Conservation (phyloP, 2,329 filamentous ascomycete species). For the Davidsoniella eucalypti region DNA sequence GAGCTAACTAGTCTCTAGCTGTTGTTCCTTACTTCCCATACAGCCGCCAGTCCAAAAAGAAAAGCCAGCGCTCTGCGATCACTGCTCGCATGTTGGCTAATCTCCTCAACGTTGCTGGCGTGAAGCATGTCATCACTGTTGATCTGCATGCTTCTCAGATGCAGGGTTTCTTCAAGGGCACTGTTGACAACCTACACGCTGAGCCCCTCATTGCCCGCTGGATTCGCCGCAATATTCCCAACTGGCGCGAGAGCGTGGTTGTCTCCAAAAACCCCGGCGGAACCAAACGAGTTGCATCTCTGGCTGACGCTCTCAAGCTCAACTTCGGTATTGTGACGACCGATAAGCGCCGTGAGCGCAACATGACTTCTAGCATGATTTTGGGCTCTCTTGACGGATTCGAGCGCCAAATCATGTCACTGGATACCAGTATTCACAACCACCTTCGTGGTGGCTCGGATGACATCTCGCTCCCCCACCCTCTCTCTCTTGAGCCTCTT, state of each 20-base stretch:
- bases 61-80: conserved; percentile 88
- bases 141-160: conserved; percentile 96
- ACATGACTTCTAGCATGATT: conserved; percentile 59
- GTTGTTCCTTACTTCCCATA: conserved; percentile 97
- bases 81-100: conserved; percentile 96
- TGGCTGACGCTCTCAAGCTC: conserved; percentile 89
- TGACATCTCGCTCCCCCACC: conserved; percentile 4
- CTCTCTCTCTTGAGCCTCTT: conserved; percentile 8
- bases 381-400: conserved; percentile 49
- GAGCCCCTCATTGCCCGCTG: conserved; percentile 90
- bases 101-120: conserved; percentile 77
- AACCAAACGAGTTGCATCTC: conserved; percentile 88
- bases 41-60: conserved; percentile 97
- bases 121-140: conserved; percentile 94
- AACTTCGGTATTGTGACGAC: conserved; percentile 96
- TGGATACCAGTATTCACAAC: conserved; percentile 20
- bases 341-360: conserved; percentile 48
- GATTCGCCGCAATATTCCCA: conserved; percentile 75
- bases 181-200: conserved; percentile 91
- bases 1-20: conserved; percentile 30
- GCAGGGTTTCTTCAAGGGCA: conserved; percentile 97
- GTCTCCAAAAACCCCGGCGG: conserved; percentile 97
- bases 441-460: conserved; percentile 9
- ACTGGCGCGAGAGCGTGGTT: conserved; percentile 84
- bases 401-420: conserved; percentile 26